Base-by-base conservation (phyloP, 2,329 filamentous ascomycete genomes). In the Nigrospora sphaerica region DNA sequence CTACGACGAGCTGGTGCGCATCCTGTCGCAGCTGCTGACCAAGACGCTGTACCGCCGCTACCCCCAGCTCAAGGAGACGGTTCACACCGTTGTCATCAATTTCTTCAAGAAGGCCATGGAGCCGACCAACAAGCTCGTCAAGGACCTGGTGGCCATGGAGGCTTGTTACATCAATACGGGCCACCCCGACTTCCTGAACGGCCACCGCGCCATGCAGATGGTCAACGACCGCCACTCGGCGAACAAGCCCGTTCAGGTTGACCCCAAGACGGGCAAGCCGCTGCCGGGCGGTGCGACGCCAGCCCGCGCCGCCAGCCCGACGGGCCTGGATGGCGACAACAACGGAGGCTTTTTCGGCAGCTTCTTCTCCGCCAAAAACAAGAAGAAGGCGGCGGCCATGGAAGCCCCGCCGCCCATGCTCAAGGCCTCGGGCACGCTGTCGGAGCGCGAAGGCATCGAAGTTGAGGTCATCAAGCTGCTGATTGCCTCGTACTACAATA, bases 371-470 rank as follows among this genome's bases (percentile, higher is more conserved):
- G 91, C 88, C 62, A 98, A 97, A 81, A 98, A 97, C 74, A 98
- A 97, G 83, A 98, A 98, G 81, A 97, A 96, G 85, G 95, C 95
- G 72, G 93, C 93, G n/a, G 91, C 92, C 41, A 98, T 98, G 93
- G 93, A 98, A 66, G 77, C 93, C 13, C 93, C 93, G 35, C 93
- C 93, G 52, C 81, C 93, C 31, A 92, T 83, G 37, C 81, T 98
- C 48, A 98, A 96, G 74, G 93, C 93, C 32, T 95, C 89, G 3
- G 92, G 93, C 37, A 95, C 85, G 23, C 75, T 98, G 35, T 95
- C 88, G 6, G 93, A 98, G 71, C 89, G 93, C 51, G 93, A 98
- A 67, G 85, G 83, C 49, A 88, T 95, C 53, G 93, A 98, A 67
- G 93, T 98, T 40, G 93, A 98, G 70, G 91, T 98, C 52, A 98